These are phyloP conservation scores for Picea abies DNA, from an alignment of 83 land plant species.

Conservation along the genomic window DNA sequence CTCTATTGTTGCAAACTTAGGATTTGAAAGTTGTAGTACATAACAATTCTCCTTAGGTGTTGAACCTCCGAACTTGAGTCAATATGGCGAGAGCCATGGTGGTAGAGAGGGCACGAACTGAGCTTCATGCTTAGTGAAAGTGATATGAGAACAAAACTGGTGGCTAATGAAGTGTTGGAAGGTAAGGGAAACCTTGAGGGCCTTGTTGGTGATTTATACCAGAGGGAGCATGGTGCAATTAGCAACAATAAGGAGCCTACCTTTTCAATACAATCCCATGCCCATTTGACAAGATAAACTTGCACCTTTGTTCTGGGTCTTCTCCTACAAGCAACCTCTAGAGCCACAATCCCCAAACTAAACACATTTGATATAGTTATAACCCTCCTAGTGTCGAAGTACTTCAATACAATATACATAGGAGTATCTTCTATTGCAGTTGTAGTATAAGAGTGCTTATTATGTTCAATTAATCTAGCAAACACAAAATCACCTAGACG, in stretches of 20 bases:
- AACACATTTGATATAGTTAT: constrained; percentile 40
- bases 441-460: constrained; percentile 25
- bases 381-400: constrained; percentile 33
- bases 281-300: constrained; percentile 41
- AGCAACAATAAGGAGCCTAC: constrained; percentile 36
- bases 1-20: too few relatives aligned
- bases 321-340: constrained; percentile 37
- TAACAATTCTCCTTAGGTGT: too few relatives aligned
- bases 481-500: constrained; percentile 66
- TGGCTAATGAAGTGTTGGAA: too few relatives aligned
- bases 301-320: constrained; percentile 18
- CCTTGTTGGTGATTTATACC: too few relatives aligned
- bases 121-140: too few relatives aligned
- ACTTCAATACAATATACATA: constrained; percentile 55
- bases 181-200: too few relatives aligned
- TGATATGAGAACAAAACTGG: too few relatives aligned
- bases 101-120: too few relatives aligned
- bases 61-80: too few relatives aligned
- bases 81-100: too few relatives aligned
- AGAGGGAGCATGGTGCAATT: constrained; percentile 16
- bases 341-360: constrained; percentile 33
- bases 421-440: constrained; percentile 46
- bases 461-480: constrained; percentile 30
- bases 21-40: too few relatives aligned
- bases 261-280: constrained; percentile 40